Percentiles rank a stretch among this genome's conserved stretches.
These are phyloP conservation scores for Mycogone perniciosa DNA, from an alignment of 2,329 filamentous ascomycete species.

Conservation along the genomic window DNA sequence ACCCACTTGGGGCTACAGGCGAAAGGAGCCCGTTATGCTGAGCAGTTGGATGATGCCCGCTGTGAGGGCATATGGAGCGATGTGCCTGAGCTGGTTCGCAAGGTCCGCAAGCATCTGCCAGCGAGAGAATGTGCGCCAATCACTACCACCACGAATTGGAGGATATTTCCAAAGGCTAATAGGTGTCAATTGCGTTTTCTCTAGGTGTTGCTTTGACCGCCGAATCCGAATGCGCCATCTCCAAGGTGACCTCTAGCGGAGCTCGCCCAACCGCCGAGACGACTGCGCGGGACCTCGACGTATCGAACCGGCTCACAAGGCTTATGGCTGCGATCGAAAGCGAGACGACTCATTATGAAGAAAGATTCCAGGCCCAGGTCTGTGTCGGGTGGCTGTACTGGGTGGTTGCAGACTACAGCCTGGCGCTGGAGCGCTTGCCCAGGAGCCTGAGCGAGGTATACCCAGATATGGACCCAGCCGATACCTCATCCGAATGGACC, in stretches of 20 bases:
- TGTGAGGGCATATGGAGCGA: constrained; percentile 83
- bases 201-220: constrained; percentile 64
- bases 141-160: not conserved
- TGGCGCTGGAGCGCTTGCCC: constrained; percentile 57
- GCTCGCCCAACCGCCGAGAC: constrained; percentile 37
- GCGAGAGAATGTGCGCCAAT: constrained; percentile 66
- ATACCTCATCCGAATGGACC: constrained; percentile 64
- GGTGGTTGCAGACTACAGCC: constrained; percentile 61
- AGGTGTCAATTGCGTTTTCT: not conserved
- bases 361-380: constrained; percentile 71
- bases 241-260: constrained; percentile 41
- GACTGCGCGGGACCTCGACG: constrained; percentile 39
- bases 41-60: constrained; percentile 75
- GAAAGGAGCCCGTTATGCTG: constrained; percentile 79
- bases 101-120: constrained; percentile 89
- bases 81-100: constrained; percentile 82
- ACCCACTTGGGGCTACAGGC: constrained; percentile 32
- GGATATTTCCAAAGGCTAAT: constrained; percentile 6
- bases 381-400: constrained; percentile 84
- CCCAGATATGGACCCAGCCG: constrained; percentile 44
- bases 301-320: constrained; percentile 40
- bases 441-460: constrained; percentile 52
- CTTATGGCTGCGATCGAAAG: constrained; percentile 52
- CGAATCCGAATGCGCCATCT: constrained; percentile 60
- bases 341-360: constrained; percentile 48